Base-by-base conservation (phyloP, 768 basidiomycete species). In the Cubamyces lactineus region DNA sequence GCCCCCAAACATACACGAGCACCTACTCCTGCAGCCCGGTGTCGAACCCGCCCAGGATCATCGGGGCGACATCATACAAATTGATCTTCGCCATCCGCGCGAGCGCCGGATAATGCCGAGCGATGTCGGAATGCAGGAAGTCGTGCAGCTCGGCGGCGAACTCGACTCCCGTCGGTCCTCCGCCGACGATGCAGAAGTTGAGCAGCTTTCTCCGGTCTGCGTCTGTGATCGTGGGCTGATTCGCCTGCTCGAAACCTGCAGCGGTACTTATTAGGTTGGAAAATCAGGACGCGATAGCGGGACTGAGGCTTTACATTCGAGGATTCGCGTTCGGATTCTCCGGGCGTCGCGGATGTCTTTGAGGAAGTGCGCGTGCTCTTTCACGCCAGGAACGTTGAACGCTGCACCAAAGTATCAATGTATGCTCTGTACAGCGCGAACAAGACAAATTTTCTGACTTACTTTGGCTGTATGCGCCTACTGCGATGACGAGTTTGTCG, bases 381-480 rank as follows among this genome's bases (percentile, higher is more conserved):
- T 91, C 45, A 92, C 88, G 0, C 89, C 90, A 1, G 88, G 88
- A 45, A 88, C 79, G 62, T 82, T 75, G 75, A 89, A 90, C 3
- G 88, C 87, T 88, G 65, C 11, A 42, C 54, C 43, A 12, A 34
- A 40, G 15, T 15, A 5, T 46, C 2, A 53, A 12, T 19, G 9
- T 46, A 38, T n/a, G 30, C 30, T 21, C 21, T 9, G 12, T 21
- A n/a, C n/a, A n/a, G n/a, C n/a, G n/a, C n/a, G n/a, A n/a, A n/a
- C n/a, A n/a, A n/a, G n/a, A n/a, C n/a, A n/a, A n/a, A n/a, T n/a
- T n/a, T n/a, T n/a, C n/a, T n/a, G n/a, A n/a, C n/a, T n/a, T 2
- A 91, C 92, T 94, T 71, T 94, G 91, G 2, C 84, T 86, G 74
- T 94, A 94, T 48, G 90, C 89, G 2, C 94, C 94, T 1, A 92